phyloP scores from a whole-genome alignment of 345 rosid species.

The Populus nigra region DNA sequence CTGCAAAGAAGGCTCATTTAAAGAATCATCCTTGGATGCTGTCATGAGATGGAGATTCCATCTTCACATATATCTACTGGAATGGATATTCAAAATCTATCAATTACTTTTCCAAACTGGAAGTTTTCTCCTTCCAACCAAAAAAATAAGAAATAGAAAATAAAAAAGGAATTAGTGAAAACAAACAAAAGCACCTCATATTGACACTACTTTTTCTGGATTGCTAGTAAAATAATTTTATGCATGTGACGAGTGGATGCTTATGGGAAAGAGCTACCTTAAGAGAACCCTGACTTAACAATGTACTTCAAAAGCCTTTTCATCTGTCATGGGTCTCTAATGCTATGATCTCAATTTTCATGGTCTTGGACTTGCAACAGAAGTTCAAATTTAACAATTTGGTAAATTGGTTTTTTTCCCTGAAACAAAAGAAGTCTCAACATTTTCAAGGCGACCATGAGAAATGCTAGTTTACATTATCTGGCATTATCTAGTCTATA shows the following conservation, averaged over 20 bases:
- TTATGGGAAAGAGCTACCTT: not conserved
- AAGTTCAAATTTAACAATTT: not conserved
- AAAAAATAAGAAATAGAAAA: not conserved
- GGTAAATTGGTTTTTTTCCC: not conserved
- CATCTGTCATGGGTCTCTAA: not conserved
- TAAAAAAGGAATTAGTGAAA: not conserved
- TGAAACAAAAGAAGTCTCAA: not conserved
- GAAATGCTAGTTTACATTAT: not conserved
- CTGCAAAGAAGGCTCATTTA: not conserved
- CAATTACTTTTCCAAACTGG: not conserved
- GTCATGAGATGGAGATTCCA: constrained; percentile 4
- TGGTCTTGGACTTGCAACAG: not conserved
- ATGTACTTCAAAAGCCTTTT: not conserved
- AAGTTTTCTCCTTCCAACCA: not conserved
- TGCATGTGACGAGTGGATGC: not conserved
- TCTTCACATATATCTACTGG: not conserved
- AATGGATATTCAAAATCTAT: not conserved
- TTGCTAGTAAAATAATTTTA: not conserved
- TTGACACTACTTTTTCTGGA: not conserved
- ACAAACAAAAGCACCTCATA: not conserved
- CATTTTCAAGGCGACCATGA: not conserved
- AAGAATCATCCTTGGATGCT: constrained; percentile 4
- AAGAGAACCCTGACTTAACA: not conserved
- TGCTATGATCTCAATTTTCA: not conserved
- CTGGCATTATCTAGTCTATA: not conserved